These are phyloP conservation scores for Venturia oleaginea DNA, from an alignment of 2,329 filamentous ascomycete genomes.

Conservation along the genomic window DNA sequence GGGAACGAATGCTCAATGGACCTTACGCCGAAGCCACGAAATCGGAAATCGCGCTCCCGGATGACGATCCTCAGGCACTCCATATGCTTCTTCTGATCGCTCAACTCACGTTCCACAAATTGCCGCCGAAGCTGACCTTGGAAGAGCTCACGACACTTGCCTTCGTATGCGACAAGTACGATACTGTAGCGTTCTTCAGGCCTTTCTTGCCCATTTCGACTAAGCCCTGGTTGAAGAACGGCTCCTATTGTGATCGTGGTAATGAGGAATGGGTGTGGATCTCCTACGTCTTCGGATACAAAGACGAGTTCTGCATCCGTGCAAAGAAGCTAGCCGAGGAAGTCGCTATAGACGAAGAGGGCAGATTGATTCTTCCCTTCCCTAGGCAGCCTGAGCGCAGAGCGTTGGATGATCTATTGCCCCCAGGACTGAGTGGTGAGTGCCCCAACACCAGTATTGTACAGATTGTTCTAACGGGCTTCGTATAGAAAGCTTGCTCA, in stretches of 20 bases:
- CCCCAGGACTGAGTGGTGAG: neutral
- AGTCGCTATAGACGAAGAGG: neutral
- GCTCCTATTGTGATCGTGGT: neutral
- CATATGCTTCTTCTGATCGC: conserved; percentile 2
- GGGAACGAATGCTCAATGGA: neutral
- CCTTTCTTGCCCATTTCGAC: conserved; percentile 10
- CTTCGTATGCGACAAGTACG: conserved; percentile 14
- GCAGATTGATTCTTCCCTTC: no score
- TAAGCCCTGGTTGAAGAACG: neutral
- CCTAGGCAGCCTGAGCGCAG: no score
- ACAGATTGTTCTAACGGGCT: neutral
- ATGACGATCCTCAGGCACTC: conserved; percentile 9
- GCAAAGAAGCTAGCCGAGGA: neutral
- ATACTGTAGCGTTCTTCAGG: conserved; percentile 3
- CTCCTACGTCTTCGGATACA: conserved; percentile 12
- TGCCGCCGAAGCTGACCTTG: conserved; percentile 3
- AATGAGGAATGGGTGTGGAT: conserved; percentile 12
- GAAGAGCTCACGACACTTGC: conserved; percentile 6
- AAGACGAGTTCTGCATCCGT: neutral
- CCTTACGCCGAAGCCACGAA: conserved; percentile 9
- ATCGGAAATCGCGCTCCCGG: conserved; percentile 4
- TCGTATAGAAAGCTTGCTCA: neutral
- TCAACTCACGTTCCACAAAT: conserved; percentile 9
- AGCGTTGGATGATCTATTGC: neutral
- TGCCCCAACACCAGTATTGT: neutral